Evolutionary conservation across 2,329 filamentous ascomycete genomes (phyloP), one percentile per base, ranked within the genome.

Genomic region (Scolecobasidium constrictum): DNA sequence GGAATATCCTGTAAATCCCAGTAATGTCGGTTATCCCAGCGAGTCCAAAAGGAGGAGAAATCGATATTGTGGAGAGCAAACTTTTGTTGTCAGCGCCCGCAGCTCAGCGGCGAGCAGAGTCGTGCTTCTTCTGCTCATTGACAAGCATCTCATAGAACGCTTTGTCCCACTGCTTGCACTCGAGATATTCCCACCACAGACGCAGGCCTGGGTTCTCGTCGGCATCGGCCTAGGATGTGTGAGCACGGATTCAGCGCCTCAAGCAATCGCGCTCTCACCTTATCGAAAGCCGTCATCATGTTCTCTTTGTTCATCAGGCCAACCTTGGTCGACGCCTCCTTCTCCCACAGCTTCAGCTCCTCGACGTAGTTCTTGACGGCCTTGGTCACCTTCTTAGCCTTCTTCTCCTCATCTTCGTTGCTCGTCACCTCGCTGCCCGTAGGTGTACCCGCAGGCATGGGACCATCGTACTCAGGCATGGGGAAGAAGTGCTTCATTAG

Each of bases 101-200:
- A n/a, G n/a, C n/a, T n/a, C n/a, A n/a, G n/a, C n/a, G n/a, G n/a
- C n/a, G n/a, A n/a, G n/a, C n/a, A n/a, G n/a, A n/a, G n/a, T n/a
- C n/a, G n/a, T n/a, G 9, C 26, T 31, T 31, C 9, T 31, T 31
- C 31, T 34, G 41, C 12, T 40, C 16, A 4, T 42, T 44, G 16
- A 63, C 58, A 5, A 69, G 55, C 50, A 59, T 53, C 4, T 60
- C 50, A 47, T 68, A 68, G 53, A 69, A 66, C 2, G 55, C 56
- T 9, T 47, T 42, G 37, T 65, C 62, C 52, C 59, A 70, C 12
- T 54, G 53, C 3, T 62, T 54, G 44, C 65, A 69, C 50, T 67
- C 49, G 20, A 70, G 53, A 40, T 69, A 70, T 52, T 70, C 65
- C 62, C 63, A 68, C 61, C 60, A 67, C 18, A 69, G 56, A 15